Evolutionary conservation across 2,329 filamentous ascomycete genomes (phyloP), one percentile per base, ranked within the genome.

Genomic region (Ceratocystis lukuohia): DNA sequence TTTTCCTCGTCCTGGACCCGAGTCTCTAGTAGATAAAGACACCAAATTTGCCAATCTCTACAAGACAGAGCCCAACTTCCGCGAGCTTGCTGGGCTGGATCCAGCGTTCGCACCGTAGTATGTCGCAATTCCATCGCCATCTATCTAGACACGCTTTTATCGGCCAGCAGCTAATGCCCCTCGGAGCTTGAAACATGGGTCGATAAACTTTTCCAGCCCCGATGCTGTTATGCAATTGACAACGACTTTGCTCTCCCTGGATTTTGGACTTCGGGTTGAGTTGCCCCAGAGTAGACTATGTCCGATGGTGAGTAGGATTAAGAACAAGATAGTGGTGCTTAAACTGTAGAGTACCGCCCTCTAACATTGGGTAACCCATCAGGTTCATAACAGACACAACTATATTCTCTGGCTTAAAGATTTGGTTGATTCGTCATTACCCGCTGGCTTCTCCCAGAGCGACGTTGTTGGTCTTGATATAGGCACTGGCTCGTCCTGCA

Each of bases 371-470:
- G 20, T 45, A 10, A 15, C 10, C 12, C 7, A 1, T 25, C 69
- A 82, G 82, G 79, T 84, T 1, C 80, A 82, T 0, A 84, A 83
- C 68, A 85, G 91, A 62, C 87, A 95, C 74, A 94, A 93, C 72
- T 99, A 99, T 74, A 84, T 97, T 22, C 78, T 92, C 7, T 97
- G 92, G 91, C 78, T 97, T 1, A 91, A 96, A 71, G 80, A 82
- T 2, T 81, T 99, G 0, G 73, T 97, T 5, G 91, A 96, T 72
- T 86, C 84, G 0, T 88, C 86, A 0, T 6, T 78, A 77, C 0
- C 87, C 84, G 70, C 76, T 80, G 1, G 71, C 74, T 2, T 72
- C 74, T 1, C 73, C 72, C 0, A 77, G 82, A n/a, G 76, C 80
- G 53, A 78, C 91, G 1, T 74, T 81, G 0, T 63, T 20, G 92